Base-by-base conservation (phyloP, 805 yeast species). In the Kodamaea sagamina region DNA sequence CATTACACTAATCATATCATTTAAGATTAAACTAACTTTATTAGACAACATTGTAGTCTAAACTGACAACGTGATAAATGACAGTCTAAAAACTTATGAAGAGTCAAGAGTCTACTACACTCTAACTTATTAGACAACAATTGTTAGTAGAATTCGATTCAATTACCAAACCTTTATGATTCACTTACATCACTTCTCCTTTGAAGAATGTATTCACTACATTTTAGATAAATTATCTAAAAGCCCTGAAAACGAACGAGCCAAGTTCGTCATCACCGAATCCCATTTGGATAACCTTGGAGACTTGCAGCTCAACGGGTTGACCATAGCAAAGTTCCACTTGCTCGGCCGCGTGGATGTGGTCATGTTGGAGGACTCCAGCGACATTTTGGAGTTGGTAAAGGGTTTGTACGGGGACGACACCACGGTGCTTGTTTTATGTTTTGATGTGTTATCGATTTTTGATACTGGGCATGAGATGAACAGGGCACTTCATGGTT, bases 241-340 rank as follows among this genome's bases (percentile, higher is more conserved):
- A 10, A 29, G 34, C 11, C n/a, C 4, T 15, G 19, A 15, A 3
- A 29, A 29, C 11, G 15, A n/a, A 9, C 17, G 34, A 4, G 35
- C 36, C 5, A 38, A 38, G 21, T 29, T 38, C 9, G 26, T 38
- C 4, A 38, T 38, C 12, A 15, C 41, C 4, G 21, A 21, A 8
- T 26, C 32, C 6, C 41, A 19, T 26, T 3, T 38, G 2, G 28
- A 38, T 10, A 12, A 19, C 8, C 17, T 38, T 26, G 13, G 15
- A 6, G 32, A 36, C 16, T 17, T 36, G n/a, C 8, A 9, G 2
- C 2, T 38, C n/a, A 8, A 10, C 18, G 28, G 28, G 2, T 36
- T 41, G 29, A 41, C 39, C 5, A 25, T 34, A n/a, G 26, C 31
- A 18, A 26, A 35, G 32, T 25, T 41, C 27, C 12, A 36, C 29